Base-by-base conservation (phyloP, 139 green algal species). In the Picochlorum sp. region DNA sequence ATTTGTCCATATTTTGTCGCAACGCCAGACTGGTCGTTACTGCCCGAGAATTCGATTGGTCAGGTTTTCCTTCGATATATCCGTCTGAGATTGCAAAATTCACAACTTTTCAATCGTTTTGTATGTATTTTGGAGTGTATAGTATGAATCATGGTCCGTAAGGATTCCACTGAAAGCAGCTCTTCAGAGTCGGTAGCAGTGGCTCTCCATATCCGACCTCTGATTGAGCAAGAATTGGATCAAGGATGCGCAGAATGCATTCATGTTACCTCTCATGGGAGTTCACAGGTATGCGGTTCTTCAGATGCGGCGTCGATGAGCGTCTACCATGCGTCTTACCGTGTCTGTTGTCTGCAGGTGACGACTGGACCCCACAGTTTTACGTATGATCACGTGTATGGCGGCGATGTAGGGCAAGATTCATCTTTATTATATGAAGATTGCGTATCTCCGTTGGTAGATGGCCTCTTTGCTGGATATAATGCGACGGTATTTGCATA, bases 401-500 rank as follows among this genome's bases (percentile, higher is more conserved):
- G 88, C 1, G 73, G 69, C 2, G 63, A 75, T n/a, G 61, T 57
- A 2, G 83, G 74, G 0, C n/a, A 64, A 16, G 45, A 61, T 2
- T 58, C 78, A 1, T 52, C 58, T 9, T 38, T 65, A 20, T 77
- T 96, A 2, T 96, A 90, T 68, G 14, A 64, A 0, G 50, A 79
- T 3, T 94, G 85, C 45, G 83, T 96, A 2, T 61, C 82, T 15
- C 86, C 89, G 3, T 82, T 96, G 14, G 86, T 96, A 2, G 74
- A 84, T 0, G 86, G 87, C 24, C 73, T 96, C 1, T 95, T 96
- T 72, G 82, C 79, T 6, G 90, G 90, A 20, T 96, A 95, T 81
- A 96, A 95, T 54, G 89, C 88, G 0, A 95, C 88, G 1, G 74
- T 84, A 18, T 78, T 84, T 71, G 75, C 74, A 9, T 85, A 85